A percentile compares a stretch with the other conserved stretches of the same genome.
Evolutionary conservation across 192 early-diverging fungal species (phyloP).

Genomic region (Phycomyces blakesleeanus): DNA sequence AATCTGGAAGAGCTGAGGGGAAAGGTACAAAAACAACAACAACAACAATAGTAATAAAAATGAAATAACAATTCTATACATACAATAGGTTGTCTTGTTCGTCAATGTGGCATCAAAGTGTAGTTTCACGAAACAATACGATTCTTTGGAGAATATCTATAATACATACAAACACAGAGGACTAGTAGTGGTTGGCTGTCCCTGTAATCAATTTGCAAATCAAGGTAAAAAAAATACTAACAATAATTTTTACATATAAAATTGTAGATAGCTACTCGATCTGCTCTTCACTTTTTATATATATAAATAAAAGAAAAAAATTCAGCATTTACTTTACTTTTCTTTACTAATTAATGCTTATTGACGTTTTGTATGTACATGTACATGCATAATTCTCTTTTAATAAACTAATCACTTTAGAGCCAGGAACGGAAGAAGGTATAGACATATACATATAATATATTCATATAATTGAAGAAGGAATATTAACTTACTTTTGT

Average conservation of each 20-base stretch:
- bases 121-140: conserved; percentile 81
- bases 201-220: conserved; percentile 82
- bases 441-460: no score
- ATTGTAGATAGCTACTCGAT: no score
- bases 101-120: conserved; percentile 93
- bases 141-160: conserved; percentile 65
- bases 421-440: conserved; percentile 50
- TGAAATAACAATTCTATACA: neutral
- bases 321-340: no score
- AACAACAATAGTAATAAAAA: neutral
- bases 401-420: conserved; percentile 11
- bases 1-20: conserved; percentile 20
- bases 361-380: no score
- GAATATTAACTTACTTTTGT: no score
- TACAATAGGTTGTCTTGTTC: conserved; percentile 54
- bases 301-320: no score
- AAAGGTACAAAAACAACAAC: conserved; percentile 15
- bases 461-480: no score
- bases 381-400: no score
- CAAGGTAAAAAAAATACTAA: conserved; percentile 40
- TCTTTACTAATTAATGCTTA: no score
- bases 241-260: neutral
- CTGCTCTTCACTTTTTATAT: no score
- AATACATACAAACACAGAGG: conserved; percentile 63
- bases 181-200: conserved; percentile 86